Conservation (phyloP, 2,329 filamentous ascomycete species). For the Lomentospora prolificans region DNA sequence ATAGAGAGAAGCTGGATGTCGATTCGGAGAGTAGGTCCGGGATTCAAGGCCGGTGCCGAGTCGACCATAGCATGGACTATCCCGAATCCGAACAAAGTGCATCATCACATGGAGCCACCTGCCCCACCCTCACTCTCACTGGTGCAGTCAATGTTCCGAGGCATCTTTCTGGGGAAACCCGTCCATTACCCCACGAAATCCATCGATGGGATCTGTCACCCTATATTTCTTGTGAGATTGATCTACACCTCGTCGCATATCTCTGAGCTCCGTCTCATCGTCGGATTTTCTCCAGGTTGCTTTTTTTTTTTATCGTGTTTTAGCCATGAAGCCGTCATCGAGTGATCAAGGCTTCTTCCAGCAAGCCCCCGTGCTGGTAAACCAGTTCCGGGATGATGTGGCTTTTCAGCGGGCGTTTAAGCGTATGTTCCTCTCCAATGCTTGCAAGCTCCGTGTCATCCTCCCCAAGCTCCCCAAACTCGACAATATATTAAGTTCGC, state of each 20-base stretch:
- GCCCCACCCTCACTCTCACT: not conserved
- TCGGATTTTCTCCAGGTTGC: not conserved
- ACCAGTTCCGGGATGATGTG: constrained; percentile 47
- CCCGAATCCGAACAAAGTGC: not conserved
- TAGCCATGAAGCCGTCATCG: constrained; percentile 10
- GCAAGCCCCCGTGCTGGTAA: constrained; percentile 18
- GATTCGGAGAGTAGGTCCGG: not conserved
- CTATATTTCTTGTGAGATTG: not conserved
- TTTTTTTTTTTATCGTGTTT: constrained; percentile 3
- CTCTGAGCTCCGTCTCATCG: not conserved
- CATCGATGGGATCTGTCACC: not conserved
- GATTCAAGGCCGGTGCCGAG: not conserved
- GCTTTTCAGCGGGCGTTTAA: constrained; percentile 41
- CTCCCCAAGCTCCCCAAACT: not conserved
- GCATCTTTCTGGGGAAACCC: not conserved
- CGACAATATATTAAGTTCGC: not conserved
- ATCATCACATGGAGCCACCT: not conserved
- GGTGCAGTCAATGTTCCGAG: not conserved
- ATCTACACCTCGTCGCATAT: not conserved
- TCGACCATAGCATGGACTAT: not conserved
- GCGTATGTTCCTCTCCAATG: too few relatives aligned
- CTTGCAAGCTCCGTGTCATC: too few relatives aligned
- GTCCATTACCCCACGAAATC: not conserved
- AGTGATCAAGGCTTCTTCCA: constrained; percentile 15
- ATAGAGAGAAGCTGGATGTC: too few relatives aligned